phyloP scores from a whole-genome alignment of 176 grass and related monocot genomes.

The Oropetium thomaeum region DNA sequence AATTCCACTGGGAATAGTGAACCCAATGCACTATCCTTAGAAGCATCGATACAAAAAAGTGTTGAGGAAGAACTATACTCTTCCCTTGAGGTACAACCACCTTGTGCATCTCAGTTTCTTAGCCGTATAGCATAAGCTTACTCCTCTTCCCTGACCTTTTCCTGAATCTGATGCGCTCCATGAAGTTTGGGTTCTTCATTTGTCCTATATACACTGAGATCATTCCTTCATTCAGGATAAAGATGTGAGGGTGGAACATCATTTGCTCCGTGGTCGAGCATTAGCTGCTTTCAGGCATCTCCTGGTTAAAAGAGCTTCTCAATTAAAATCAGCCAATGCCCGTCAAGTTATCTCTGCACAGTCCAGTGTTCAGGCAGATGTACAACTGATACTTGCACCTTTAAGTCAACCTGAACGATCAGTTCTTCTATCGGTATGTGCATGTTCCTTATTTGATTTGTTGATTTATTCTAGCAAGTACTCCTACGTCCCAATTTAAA shows the following conservation, averaged over 20 bases:
- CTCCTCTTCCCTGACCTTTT: too few species aligned
- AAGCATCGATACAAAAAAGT: conserved; percentile 92
- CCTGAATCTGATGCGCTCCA: too few species aligned
- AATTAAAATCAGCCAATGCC: conserved; percentile 71
- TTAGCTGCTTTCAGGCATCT: conserved; percentile 89
- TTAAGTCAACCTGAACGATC: conserved; percentile 81
- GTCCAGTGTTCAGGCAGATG: conserved; percentile 70
- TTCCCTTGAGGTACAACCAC: conserved; percentile 74
- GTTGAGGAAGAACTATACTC: conserved; percentile 83
- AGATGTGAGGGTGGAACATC: conserved; percentile 79
- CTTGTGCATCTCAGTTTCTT: neutral
- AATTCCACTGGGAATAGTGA: conserved; percentile 65
- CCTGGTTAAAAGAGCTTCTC: conserved; percentile 73
- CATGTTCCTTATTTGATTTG: conserved; percentile 30
- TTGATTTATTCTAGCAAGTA: neutral
- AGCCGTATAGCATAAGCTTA: too few species aligned
- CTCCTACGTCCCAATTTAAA: too few species aligned
- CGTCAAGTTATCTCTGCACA: conserved; percentile 59
- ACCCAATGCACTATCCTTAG: conserved; percentile 58
- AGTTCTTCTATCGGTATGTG: conserved; percentile 78
- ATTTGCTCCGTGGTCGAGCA: conserved; percentile 82
- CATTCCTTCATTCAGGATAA: conserved; percentile 59
- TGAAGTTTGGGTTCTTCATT: neutral
- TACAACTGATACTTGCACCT: conserved; percentile 72
- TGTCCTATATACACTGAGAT: neutral